These are phyloP conservation scores for Microsporum audouinii DNA, from an alignment of 2,329 filamentous ascomycete genomes.

Conservation along the genomic window DNA sequence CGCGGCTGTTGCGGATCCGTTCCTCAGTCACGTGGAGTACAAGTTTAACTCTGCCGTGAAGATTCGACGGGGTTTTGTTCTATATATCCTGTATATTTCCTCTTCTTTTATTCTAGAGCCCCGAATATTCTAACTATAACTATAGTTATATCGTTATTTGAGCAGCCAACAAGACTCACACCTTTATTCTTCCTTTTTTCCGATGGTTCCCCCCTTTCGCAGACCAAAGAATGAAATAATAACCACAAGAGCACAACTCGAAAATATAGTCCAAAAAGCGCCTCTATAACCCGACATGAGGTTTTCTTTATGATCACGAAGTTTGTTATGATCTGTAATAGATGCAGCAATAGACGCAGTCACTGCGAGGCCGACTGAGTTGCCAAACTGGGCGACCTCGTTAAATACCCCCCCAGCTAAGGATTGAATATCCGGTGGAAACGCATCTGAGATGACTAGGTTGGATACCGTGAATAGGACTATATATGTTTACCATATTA, in stretches of 20 bases:
- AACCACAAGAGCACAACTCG: constrained; percentile 7
- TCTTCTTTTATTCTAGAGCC: no score
- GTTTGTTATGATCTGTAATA: constrained; percentile 6
- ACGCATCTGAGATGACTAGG: constrained; percentile 44
- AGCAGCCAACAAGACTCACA: no score
- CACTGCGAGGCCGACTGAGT: constrained; percentile 42
- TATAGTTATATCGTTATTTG: no score
- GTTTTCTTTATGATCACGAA: constrained; percentile 1
- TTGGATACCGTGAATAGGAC: constrained; percentile 38
- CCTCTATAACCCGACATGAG: constrained; percentile 10
- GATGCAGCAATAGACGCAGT: constrained; percentile 36
- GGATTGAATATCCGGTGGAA: constrained; percentile 45
- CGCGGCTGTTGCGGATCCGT: background rate
- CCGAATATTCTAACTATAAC: no score
- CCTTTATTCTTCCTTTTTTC: constrained; percentile 6
- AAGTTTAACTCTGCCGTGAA: no score
- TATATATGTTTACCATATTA: background rate
- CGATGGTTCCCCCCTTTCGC: constrained; percentile 9
- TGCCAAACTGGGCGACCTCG: constrained; percentile 46
- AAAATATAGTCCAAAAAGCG: constrained; percentile 14
- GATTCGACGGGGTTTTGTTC: no score
- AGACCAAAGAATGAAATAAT: constrained; percentile 12
- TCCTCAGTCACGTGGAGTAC: background rate
- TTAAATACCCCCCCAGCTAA: constrained; percentile 53
- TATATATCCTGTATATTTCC: no score